A percentile compares a stretch with the other conserved stretches of the same genome.
Conservation (phyloP, 306 rosid genomes). For the Trifolium repens region DNA sequence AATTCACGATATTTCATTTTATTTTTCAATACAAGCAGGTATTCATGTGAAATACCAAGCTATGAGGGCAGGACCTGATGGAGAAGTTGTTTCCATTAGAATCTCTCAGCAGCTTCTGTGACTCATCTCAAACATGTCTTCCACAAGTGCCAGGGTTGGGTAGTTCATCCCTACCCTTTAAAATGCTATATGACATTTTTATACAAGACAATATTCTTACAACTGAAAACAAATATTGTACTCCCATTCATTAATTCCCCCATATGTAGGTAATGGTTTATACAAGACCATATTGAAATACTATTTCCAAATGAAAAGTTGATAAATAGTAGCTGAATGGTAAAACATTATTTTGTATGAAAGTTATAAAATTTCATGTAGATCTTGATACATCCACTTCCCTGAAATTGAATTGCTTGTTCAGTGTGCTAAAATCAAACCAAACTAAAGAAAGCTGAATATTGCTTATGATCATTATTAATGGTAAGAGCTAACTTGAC, state of each 20-base stretch:
- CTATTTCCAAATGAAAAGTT: conserved; percentile 23
- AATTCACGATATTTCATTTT: conserved; percentile 22
- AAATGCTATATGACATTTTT: conserved; percentile 38
- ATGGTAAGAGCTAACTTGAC: conserved; percentile 17
- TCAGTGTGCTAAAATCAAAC: conserved; percentile 30
- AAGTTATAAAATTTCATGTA: conserved; percentile 12
- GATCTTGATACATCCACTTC: conserved; percentile 16
- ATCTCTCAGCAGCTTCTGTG: conserved; percentile 94
- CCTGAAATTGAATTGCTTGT: conserved; percentile 26
- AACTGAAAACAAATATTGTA: conserved; percentile 15
- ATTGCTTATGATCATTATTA: conserved; percentile 26
- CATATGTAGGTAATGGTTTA: conserved; percentile 32
- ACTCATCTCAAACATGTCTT: conserved; percentile 39
- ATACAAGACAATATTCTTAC: conserved; percentile 26
- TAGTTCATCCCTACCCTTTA: conserved; percentile 30
- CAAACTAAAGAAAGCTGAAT: conserved; percentile 20
- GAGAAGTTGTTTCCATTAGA: conserved; percentile 86
- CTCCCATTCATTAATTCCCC: conserved; percentile 32
- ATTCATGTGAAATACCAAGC: conserved; percentile 86
- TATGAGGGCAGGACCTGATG: conserved; percentile 83
- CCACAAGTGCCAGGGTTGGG: conserved; percentile 7
- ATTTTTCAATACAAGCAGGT: conserved; percentile 55
- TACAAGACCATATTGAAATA: conserved; percentile 4
- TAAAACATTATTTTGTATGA: conserved; percentile 30
- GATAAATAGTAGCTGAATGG: conserved; percentile 23